A percentile compares a stretch with the other conserved stretches of the same genome.
Conservation (phyloP, 768 basidiomycete genomes). For the Gelatoporia subvermispora region DNA sequence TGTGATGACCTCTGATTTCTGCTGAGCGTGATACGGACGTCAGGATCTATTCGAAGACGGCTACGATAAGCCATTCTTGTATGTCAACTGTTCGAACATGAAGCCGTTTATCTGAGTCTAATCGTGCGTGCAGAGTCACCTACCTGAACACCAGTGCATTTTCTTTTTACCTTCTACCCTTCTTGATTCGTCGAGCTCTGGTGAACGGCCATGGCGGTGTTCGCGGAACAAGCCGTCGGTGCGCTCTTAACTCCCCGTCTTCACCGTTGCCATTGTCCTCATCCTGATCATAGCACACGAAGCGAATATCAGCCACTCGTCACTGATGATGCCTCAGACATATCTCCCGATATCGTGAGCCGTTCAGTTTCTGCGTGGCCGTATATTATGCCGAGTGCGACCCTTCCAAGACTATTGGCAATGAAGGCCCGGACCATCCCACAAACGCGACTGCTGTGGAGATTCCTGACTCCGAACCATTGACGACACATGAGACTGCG, state of each 20-base stretch:
- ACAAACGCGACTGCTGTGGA: neutral
- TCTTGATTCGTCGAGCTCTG: conserved; percentile 32
- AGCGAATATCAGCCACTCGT: conserved; percentile 25
- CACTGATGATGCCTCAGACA: conserved; percentile 18
- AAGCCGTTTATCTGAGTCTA: neutral
- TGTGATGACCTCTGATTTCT: neutral
- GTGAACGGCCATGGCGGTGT: conserved; percentile 6
- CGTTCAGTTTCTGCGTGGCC: neutral
- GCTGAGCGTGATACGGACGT: conserved; percentile 3
- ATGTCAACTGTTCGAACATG: conserved; percentile 24
- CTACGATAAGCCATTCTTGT: conserved; percentile 90
- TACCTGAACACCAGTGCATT: conserved; percentile 94
- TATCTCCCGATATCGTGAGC: conserved; percentile 12
- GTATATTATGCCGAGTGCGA: neutral
- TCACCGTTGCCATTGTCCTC: neutral
- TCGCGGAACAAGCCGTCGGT: conserved; percentile 6
- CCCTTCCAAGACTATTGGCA: neutral
- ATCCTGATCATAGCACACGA: conserved; percentile 6
- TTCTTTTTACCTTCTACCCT: conserved; percentile 72
- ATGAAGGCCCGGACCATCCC: neutral
- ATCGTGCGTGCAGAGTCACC: conserved; percentile 52
- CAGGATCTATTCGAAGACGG: conserved; percentile 53
- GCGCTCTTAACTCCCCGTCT: conserved; percentile 3
- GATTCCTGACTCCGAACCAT: conserved; percentile 21
- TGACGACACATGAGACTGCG: conserved; percentile 70